phyloP scores from a whole-genome alignment of 202 grass and related monocot genomes.

The Alloteropsis angusta region DNA sequence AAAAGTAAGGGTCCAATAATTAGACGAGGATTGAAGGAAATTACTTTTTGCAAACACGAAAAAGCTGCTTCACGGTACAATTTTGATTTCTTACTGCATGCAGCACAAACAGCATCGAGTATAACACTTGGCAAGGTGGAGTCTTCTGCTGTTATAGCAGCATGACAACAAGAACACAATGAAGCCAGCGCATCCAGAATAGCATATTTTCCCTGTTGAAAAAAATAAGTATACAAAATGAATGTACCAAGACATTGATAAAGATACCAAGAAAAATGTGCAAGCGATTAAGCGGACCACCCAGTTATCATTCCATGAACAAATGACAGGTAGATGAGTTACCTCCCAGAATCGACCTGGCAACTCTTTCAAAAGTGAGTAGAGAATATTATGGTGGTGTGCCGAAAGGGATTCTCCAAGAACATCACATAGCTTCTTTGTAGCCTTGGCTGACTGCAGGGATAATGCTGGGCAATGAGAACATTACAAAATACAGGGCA shows the following conservation, averaged over 20 bases:
- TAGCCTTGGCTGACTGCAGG: constrained; percentile 85
- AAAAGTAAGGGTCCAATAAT: constrained; percentile 4
- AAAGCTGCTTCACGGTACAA: constrained; percentile 83
- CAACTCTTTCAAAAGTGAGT: constrained; percentile 80
- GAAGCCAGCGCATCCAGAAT: constrained; percentile 75
- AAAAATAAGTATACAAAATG: constrained; percentile 19
- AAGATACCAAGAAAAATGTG: no score
- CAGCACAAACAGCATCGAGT: constrained; percentile 53
- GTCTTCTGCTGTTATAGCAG: constrained; percentile 61
- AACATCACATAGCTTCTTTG: constrained; percentile 65
- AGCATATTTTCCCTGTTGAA: constrained; percentile 72
- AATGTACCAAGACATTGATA: neutral
- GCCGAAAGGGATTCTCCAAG: constrained; percentile 64
- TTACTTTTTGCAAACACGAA: constrained; percentile 82
- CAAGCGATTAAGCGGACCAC: constrained; percentile 2
- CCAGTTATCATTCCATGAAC: neutral
- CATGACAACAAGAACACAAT: constrained; percentile 78
- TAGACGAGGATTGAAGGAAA: constrained; percentile 28
- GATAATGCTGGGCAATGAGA: constrained; percentile 20
- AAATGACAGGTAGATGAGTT: constrained; percentile 11
- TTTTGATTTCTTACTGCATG: constrained; percentile 78
- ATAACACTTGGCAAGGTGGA: constrained; percentile 49
- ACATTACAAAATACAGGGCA: constrained; percentile 5
- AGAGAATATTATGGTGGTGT: constrained; percentile 64
- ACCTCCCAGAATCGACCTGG: constrained; percentile 94